Evolutionary conservation across 768 basidiomycete genomes (phyloP), one percentile per base, ranked within the genome.

Genomic region (Suillus sp.): DNA sequence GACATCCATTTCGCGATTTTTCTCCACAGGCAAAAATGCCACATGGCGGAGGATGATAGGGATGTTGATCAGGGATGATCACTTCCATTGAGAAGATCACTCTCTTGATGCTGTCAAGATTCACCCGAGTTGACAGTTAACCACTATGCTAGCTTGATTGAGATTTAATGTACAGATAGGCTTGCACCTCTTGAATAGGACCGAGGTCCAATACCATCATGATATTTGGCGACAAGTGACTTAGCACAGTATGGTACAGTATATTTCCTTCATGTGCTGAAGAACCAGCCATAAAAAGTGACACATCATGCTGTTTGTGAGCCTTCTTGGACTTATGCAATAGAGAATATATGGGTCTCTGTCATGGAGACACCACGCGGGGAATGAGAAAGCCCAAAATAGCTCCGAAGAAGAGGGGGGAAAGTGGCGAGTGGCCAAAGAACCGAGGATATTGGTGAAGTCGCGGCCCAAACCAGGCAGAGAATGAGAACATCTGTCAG

Each of bases 401-500:
- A 65, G 56, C 47, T 63, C 58, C 48, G 62, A 62, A 48, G 50
- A 63, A 35, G 62, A 57, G 64, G 51, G 47, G 45, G 42, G 14
- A 65, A 65, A 11, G 61, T 61, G 62, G 61, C 54, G 53, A 62
- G 20, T 45, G 45, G 37, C 16, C 25, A 63, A 61, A 32, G 38
- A 34, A 30, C 43, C 22, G 55, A 50, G 27, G 30, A 45, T 1
- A 2, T 37, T 25, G 18, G 22, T 55, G 9, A 30, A 32, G 51
- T 47, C 20, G n/a, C 47, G 56, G 27, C 37, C 16, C 11, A 27
- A 40, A 43, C 50, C 47, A 42, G 55, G 54, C 47, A n/a, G 64
- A 62, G 57, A 58, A 65, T 43, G 43, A 37, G 45, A 63, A 62
- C 5, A 56, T 42, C 51, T 64, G 64, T 62, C 64, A 62, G 6